Evolutionary conservation across 106 monocot genomes (phyloP).

Genomic region (Dendrobium chrysotoxum): DNA sequence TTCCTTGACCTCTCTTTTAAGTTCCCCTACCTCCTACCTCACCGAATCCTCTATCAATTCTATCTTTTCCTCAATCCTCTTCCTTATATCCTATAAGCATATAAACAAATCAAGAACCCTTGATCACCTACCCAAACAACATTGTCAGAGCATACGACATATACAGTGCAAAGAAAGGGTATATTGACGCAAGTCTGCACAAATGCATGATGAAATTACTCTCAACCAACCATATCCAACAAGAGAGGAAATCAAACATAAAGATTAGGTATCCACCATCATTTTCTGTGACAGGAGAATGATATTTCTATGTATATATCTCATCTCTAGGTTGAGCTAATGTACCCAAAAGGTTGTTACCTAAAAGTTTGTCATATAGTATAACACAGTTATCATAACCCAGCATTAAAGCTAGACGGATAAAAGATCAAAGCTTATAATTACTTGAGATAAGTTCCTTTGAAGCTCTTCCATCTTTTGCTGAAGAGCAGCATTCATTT

Average conservation of each 20-base stretch:
- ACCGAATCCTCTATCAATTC: neutral
- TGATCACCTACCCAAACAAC: neutral
- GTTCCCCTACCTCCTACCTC: neutral
- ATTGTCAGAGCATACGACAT: neutral
- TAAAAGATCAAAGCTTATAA: neutral
- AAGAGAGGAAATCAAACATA: neutral
- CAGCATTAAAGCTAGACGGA: neutral
- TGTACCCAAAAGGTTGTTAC: neutral
- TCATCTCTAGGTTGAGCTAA: neutral
- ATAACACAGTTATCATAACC: neutral
- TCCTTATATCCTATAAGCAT: neutral
- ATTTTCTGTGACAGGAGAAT: neutral
- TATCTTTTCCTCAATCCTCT: neutral
- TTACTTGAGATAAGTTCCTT: constrained; percentile 81
- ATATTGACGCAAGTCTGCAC: neutral
- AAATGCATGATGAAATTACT: too few species aligned
- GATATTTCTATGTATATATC: neutral
- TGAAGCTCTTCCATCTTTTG: constrained; percentile 74
- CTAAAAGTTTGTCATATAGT: neutral
- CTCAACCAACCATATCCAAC: neutral
- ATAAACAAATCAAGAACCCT: neutral
- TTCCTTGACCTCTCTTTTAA: neutral
- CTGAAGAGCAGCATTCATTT: constrained; percentile 60
- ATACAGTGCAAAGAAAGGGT: neutral
- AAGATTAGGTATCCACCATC: neutral